Evolutionary conservation across 176 grass and related monocot species (phyloP).

Genomic region (Aegilops tauschii): DNA sequence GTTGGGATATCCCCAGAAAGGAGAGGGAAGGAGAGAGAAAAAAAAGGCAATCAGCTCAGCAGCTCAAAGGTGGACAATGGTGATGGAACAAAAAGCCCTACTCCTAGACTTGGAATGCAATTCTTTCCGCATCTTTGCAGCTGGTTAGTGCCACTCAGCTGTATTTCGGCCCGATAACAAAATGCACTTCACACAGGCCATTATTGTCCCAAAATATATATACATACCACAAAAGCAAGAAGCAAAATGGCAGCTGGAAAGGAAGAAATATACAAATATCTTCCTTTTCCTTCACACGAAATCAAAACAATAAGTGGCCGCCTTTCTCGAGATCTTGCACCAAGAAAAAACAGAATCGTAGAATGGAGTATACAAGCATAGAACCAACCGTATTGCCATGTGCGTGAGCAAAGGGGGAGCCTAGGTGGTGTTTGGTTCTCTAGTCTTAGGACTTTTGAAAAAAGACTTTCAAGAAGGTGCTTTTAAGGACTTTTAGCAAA

Average conservation of each 20-base stretch:
- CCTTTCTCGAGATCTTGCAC: neutral
- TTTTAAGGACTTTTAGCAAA: too few relatives aligned
- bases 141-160: constrained; percentile 22
- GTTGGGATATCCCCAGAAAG: neutral
- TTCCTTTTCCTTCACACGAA: neutral
- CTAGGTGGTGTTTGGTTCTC: too few relatives aligned
- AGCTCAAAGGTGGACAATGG: neutral
- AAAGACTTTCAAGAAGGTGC: too few relatives aligned
- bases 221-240: neutral
- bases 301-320: neutral
- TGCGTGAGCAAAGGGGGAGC: constrained; percentile 1
- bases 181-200: neutral
- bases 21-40: too few relatives aligned
- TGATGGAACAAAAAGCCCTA: neutral
- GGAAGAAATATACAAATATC: neutral
- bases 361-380: neutral
- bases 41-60: neutral
- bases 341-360: too few relatives aligned
- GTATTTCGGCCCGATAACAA: neutral
- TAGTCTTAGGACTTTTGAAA: too few relatives aligned
- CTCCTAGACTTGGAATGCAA: constrained; percentile 2
- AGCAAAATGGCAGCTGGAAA: neutral
- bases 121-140: constrained; percentile 2
- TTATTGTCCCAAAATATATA: neutral
- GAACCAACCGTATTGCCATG: neutral